phyloP scores from a whole-genome alignment of 2,329 filamentous ascomycete species.

The Fusarium mangiferae region DNA sequence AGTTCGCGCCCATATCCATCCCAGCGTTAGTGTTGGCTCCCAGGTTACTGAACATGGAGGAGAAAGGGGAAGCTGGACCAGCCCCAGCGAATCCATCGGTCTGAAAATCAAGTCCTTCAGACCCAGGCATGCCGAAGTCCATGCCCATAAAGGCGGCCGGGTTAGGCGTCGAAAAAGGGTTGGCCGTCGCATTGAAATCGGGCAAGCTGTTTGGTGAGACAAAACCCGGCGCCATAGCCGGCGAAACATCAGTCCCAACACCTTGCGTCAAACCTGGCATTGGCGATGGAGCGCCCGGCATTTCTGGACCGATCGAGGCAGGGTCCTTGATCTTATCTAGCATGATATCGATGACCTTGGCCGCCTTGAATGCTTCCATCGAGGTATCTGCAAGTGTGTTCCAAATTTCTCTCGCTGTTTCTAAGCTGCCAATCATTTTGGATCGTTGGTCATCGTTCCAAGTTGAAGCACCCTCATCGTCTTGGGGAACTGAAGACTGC shows the following conservation, averaged over 20 bases:
- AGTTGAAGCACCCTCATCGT: slow-evolving; percentile 59
- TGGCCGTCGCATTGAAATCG: slow-evolving; percentile 42
- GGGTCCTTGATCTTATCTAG: slow-evolving; percentile 74
- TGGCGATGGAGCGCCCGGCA: slow-evolving; percentile 26
- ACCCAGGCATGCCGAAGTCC: slow-evolving; percentile 53
- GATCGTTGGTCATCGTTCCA: slow-evolving; percentile 71
- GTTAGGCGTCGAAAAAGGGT: slow-evolving; percentile 51
- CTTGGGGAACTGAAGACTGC: slow-evolving; percentile 53
- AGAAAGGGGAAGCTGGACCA: slow-evolving; percentile 57
- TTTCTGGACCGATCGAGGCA: slow-evolving; percentile 6
- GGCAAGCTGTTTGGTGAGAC: slow-evolving; percentile 42
- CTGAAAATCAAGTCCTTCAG: slow-evolving; percentile 47
- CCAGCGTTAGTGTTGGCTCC: slow-evolving; percentile 43
- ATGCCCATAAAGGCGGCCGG: slow-evolving; percentile 55
- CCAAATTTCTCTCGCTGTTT: slow-evolving; percentile 82
- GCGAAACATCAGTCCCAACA: slow-evolving; percentile 51
- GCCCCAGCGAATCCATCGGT: slow-evolving; percentile 45
- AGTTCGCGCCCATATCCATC: slow-evolving; percentile 60
- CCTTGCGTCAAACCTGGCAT: slow-evolving; percentile 48
- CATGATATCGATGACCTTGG: slow-evolving; percentile 83
- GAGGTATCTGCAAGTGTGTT: slow-evolving; percentile 78
- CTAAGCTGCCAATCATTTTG: slow-evolving; percentile 81
- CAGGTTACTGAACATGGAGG: slow-evolving; percentile 63
- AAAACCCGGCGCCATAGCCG: slow-evolving; percentile 41
- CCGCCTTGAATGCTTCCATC: slow-evolving; percentile 91